Conservation (phyloP, 495 filamentous ascomycete species). For the Penicillium daleae region DNA sequence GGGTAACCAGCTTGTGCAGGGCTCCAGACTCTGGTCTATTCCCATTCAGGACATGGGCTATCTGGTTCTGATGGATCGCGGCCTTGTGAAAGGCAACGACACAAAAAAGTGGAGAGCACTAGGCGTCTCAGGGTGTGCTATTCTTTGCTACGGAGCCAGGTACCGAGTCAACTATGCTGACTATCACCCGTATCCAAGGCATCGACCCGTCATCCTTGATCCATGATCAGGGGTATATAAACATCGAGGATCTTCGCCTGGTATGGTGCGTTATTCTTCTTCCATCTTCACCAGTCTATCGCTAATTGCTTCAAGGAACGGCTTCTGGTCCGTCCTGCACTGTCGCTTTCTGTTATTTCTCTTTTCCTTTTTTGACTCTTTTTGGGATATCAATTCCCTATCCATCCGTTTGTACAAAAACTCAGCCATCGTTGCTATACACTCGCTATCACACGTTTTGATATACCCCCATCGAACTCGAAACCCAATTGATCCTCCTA, state of each 20-base stretch:
- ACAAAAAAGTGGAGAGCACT: slow-evolving; percentile 14
- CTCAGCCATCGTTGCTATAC: slow-evolving; percentile 20
- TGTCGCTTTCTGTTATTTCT: slow-evolving; percentile 18
- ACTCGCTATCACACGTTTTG: slow-evolving; percentile 20
- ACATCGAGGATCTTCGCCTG: slow-evolving; percentile 33
- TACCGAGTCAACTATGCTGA: neutral
- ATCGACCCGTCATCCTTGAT: neutral
- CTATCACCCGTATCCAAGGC: neutral
- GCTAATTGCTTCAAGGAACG: slow-evolving; percentile 35
- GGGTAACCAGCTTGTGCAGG: slow-evolving; percentile 20
- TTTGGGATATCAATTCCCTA: slow-evolving; percentile 13
- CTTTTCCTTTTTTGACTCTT: slow-evolving; percentile 23
- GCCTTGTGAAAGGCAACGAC: neutral
- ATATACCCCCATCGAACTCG: slow-evolving; percentile 5
- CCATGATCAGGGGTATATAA: slow-evolving; percentile 49
- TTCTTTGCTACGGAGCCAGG: slow-evolving; percentile 8
- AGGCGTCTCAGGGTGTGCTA: slow-evolving; percentile 2
- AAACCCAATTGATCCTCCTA: slow-evolving; percentile 12
- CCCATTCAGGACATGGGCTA: neutral
- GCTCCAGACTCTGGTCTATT: slow-evolving; percentile 5
- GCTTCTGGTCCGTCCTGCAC: slow-evolving; percentile 22
- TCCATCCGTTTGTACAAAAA: slow-evolving; percentile 19
- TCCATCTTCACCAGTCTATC: slow-evolving; percentile 41
- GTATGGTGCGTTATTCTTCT: slow-evolving; percentile 25
- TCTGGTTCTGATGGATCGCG: slow-evolving; percentile 1